phyloP scores from a whole-genome alignment of 306 rosid species.

The Ormosia emarginata region DNA sequence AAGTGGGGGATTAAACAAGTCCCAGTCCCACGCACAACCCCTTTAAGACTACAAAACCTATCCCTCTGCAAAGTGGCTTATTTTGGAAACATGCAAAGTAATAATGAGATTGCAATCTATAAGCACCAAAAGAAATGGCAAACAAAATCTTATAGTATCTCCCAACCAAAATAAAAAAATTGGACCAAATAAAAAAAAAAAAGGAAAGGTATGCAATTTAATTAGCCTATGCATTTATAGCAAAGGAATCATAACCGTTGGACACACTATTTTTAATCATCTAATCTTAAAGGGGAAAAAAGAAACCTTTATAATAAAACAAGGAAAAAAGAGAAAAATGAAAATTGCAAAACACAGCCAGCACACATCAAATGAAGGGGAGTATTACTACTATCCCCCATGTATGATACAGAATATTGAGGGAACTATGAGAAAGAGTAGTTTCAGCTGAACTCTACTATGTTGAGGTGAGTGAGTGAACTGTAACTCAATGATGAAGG shows the following conservation, averaged over 20 bases:
- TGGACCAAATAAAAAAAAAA: background rate
- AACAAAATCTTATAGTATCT: constrained; percentile 28
- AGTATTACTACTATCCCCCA: constrained; percentile 54
- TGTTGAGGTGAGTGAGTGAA: constrained; percentile 13
- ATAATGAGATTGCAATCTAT: constrained; percentile 34
- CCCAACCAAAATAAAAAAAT: background rate
- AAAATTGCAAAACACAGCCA: constrained; percentile 29
- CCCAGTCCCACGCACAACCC: constrained; percentile 14
- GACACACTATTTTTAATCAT: constrained; percentile 47
- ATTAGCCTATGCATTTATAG: constrained; percentile 47
- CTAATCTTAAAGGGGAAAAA: constrained; percentile 20
- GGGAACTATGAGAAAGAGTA: background rate
- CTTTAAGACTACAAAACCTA: constrained; percentile 26
- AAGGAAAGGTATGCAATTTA: constrained; percentile 26
- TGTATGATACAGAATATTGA: constrained; percentile 60
- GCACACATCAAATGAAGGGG: constrained; percentile 50
- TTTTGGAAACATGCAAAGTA: constrained; percentile 47
- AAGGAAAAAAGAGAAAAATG: background rate
- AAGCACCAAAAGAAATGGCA: constrained; percentile 2
- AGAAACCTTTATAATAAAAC: constrained; percentile 13
- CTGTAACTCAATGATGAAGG: constrained; percentile 29
- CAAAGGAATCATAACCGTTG: constrained; percentile 53
- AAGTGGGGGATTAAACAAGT: constrained; percentile 24
- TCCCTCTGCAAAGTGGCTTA: background rate
- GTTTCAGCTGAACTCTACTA: background rate